Evolutionary conservation across 108 stramenopile species (phyloP).

Genomic region (Poteriospumella lacustris): DNA sequence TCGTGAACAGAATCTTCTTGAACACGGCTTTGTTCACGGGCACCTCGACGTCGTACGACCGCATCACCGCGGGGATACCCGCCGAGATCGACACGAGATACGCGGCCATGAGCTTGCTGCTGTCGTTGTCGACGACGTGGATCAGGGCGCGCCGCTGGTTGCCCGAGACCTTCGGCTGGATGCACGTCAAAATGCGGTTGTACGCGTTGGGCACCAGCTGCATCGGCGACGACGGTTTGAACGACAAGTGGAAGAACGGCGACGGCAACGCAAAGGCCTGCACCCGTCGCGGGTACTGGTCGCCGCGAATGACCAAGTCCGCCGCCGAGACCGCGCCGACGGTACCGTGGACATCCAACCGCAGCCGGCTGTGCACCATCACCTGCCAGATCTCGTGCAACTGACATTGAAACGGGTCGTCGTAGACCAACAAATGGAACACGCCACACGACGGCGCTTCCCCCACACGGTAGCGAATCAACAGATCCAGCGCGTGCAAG

Average conservation of each 20-base stretch:
- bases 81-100: conserved; percentile 53
- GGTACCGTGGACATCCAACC: conserved; percentile 50
- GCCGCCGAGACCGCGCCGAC: conserved; percentile 46
- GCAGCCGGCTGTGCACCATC: conserved; percentile 47
- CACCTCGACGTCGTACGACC: conserved; percentile 54
- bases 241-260: conserved; percentile 23
- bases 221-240: conserved; percentile 45
- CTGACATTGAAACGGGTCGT: conserved; percentile 35
- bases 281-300: conserved; percentile 49
- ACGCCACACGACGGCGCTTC: conserved; percentile 39
- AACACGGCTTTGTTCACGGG: conserved; percentile 32
- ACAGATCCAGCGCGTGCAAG: conserved; percentile 37
- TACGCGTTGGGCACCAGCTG: conserved; percentile 60
- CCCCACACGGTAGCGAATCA: conserved; percentile 53
- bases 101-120: conserved; percentile 49
- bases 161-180: conserved; percentile 35
- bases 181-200: conserved; percentile 48
- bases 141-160: conserved; percentile 25
- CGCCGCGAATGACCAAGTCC: conserved; percentile 60
- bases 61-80: conserved; percentile 49
- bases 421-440: conserved; percentile 54
- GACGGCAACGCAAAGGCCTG: conserved; percentile 40
- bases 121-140: conserved; percentile 57
- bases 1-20: conserved; percentile 56
- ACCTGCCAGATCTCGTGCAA: conserved; percentile 52